Percentiles rank a stretch among this genome's conserved stretches.
phyloP scores from a whole-genome alignment of 768 basidiomycete genomes.

The Boletus huronensis region DNA sequence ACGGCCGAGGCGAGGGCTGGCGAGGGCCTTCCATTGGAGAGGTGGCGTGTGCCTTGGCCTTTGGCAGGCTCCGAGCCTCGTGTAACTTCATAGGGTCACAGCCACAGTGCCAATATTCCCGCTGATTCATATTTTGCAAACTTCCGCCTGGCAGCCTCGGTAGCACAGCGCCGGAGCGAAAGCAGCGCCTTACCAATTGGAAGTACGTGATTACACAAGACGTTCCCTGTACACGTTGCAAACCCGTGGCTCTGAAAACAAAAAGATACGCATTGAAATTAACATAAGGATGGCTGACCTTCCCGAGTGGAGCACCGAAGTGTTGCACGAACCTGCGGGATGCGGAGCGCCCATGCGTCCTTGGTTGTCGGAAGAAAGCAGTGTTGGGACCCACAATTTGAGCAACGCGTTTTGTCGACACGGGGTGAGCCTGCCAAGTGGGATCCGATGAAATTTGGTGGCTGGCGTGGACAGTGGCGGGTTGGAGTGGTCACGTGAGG shows the following conservation, averaged over 20 bases:
- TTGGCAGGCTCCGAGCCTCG: conserved; percentile 21
- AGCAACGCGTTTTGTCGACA: neutral
- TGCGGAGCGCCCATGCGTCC: conserved; percentile 18
- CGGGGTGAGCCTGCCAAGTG: conserved; percentile 2
- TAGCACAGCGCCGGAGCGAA: neutral
- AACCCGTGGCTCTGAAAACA: conserved; percentile 3
- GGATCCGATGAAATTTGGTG: neutral
- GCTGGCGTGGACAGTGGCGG: neutral
- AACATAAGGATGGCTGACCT: neutral
- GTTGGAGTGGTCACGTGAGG: conserved; percentile 12
- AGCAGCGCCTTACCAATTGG: conserved; percentile 3
- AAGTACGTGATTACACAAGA: conserved; percentile 14
- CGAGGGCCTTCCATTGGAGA: neutral
- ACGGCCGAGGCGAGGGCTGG: neutral
- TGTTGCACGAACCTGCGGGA: neutral
- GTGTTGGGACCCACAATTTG: conserved; percentile 2
- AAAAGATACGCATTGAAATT: neutral
- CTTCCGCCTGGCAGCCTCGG: neutral
- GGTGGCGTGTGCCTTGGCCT: conserved; percentile 21
- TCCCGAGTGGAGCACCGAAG: neutral
- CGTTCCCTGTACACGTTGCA: conserved; percentile 19
- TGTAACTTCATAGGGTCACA: conserved; percentile 23
- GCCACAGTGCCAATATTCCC: conserved; percentile 14
- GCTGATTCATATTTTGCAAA: neutral
- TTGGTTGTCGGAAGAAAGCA: conserved; percentile 17